A percentile compares a stretch with the other conserved stretches of the same genome.
Conservation (phyloP, 2,329 filamentous ascomycete species). For the Colletotrichum phormii region DNA sequence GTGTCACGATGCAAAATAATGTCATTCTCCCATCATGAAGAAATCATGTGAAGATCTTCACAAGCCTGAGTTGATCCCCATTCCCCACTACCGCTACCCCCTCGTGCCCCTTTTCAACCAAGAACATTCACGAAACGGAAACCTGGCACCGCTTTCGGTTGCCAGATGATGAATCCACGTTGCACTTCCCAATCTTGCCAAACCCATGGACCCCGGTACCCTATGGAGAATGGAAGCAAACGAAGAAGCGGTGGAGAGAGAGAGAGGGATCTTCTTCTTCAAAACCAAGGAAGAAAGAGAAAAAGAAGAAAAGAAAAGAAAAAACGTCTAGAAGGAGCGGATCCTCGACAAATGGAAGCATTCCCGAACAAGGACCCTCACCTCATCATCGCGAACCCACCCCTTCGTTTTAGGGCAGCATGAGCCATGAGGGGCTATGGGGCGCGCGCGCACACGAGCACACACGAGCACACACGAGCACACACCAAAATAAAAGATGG, state of each 20-base stretch:
- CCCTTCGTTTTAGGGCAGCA: not conserved
- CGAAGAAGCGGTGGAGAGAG: not conserved
- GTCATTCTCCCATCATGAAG: not conserved
- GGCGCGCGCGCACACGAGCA: too few species aligned
- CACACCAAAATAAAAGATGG: not conserved
- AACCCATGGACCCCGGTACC: not conserved
- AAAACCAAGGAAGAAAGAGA: not conserved
- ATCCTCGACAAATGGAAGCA: not conserved
- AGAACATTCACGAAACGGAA: not conserved
- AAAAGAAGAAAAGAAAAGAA: too few species aligned
- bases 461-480: too few species aligned
- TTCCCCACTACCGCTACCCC: not conserved
- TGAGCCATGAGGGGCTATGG: not conserved
- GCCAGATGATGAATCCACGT: not conserved
- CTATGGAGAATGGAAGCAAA: not conserved
- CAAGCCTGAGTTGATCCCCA: not conserved
- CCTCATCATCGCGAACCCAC: not conserved
- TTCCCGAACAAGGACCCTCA: not conserved
- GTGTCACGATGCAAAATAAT: not conserved
- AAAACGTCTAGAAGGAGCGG: conserved; percentile 29
- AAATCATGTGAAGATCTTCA: not conserved
- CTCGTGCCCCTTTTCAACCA: too few species aligned
- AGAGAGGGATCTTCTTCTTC: not conserved
- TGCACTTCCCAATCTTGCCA: not conserved
- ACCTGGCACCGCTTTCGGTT: not conserved